Evolutionary conservation across 2,329 filamentous ascomycete species (phyloP), one percentile per base, ranked within the genome.

Genomic region (Fonsecaea pugnacius): DNA sequence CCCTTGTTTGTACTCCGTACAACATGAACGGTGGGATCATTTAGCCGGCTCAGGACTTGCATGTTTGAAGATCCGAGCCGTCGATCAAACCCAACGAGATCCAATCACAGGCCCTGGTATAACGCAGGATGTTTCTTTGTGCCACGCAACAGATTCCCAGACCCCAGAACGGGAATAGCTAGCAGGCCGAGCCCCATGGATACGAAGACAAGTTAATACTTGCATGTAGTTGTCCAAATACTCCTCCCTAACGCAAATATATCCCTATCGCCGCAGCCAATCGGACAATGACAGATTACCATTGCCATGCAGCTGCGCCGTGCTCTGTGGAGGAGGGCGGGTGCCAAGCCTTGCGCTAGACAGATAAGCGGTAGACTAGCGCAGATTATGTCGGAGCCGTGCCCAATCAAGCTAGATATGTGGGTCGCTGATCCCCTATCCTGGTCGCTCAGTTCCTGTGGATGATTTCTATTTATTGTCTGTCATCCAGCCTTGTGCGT

Each of bases 401-500:
- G 21, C 5, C 21, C 21, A 27, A 48, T 48, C 2, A 18, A 10
- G 43, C 14, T 48, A 48, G 43, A 24, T 10, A 1, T 5, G 43
- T 48, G 43, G 43, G 40, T 32, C 9, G 9, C 4, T 21, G 40
- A 32, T 48, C 38, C 27, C 38, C 10, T 48, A 48, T 48, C 38
- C 40, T 27, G 30, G 36, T 32, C 55, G 9, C 3, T 56, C 18
- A 9, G 43, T 18, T 24, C 57, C 32, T 51, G 43, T 51, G 43
- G 57, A 27, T 38, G 12, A 48, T 51, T 59, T 59, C 57, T 59
- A 59, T 51, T 58, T 59, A 59, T 59, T 59, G 35, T 16, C 27
- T 30, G 21, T 59, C 43, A 59, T 59, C 46, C 57, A 59, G 57
- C 57, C 57, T 59, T 51, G 57, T 59, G 30, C 57, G 46, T n/a